Evolutionary conservation across 371 early-diverging fungal genomes (phyloP), one percentile per base, ranked within the genome.

Genomic region (Mucor mucedo): DNA sequence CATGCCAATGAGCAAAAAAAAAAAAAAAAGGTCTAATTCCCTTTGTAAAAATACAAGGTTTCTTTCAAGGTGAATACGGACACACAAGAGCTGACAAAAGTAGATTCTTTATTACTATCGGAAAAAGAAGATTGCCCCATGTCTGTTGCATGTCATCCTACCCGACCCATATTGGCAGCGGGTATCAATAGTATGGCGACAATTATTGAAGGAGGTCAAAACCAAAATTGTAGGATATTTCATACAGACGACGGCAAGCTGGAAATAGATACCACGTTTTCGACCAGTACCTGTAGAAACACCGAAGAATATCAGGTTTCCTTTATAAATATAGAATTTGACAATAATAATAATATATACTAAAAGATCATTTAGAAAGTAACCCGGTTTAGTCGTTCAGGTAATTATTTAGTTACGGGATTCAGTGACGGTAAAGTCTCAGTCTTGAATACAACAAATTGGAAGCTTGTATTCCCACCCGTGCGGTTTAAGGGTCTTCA

Each of bases 81-180:
- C 6, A 61, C 45, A 40, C 47, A 50, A 33, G 11, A 41, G n/a
- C 11, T 61, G 21, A n/a, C 27, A 2, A 53, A 58, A 35, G 14
- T 56, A 2, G 33, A 58, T 38, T 47, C 57, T 5, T 27, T 68
- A 3, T 11, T 38, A 28, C 39, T 71, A 30, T 80, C 79, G 50
- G 77, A 77, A 44, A 79, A 75, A 1, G 87, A 88, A 61, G 89
- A 88, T 60, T 85, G 87, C 5, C 88, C 88, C 9, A 89, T 86
- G 76, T 87, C 88, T 4, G 68, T 90, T 28, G 78, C 84, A 21
- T 70, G 79, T 27, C 87, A 87, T 75, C 89, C 90, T 16, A 75
- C 76, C 67, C 58, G 73, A 35, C 76, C 77, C 62, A 28, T 70
- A 40, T 48, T 73, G 49, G 72, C 64, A n/a, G 68, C 64, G 7